Evolutionary conservation across 768 basidiomycete species (phyloP), one percentile per base, ranked within the genome.

Genomic region (Lactarius psammicola): DNA sequence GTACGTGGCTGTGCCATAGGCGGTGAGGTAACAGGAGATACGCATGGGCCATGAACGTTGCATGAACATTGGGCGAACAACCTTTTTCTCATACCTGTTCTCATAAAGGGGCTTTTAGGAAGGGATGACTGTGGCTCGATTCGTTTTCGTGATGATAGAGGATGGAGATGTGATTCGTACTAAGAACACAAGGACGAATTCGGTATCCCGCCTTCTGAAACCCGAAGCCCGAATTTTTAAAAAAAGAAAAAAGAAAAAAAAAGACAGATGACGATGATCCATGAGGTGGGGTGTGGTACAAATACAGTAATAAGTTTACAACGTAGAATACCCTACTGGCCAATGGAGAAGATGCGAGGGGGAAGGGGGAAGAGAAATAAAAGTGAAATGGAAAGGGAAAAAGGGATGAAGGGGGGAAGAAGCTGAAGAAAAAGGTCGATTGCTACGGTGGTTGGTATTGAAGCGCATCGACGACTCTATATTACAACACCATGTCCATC

Each of bases 291-390:
- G 40, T 38, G 20, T 54, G 30, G 61, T 59, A 63, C 60, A 38
- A 64, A 67, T 49, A 59, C 65, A 28, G 42, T 38, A 40, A 60
- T 65, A n/a, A 62, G 63, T 15, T 70, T 72, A 59, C 63, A 67
- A 0, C 46, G 49, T 61, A 31, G n/a, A 38, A 57, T 57, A 56
- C 7, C 18, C 4, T 28, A 56, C 46, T 42, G 18, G 42, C 26
- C 46, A 30, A 53, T 34, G 10, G 18, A 17, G 30, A 33, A 15
- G 13, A n/a, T n/a, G n/a, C n/a, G 18, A 34, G 17, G 15, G 23
- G 23, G 1, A 26, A 11, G 23, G 46, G n/a, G 11, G 10, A n/a
- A 49, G 23, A 23, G 15, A 26, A 51, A 51, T 6, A 40, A 18
- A 15, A 26, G 13, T 0, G 26, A 23, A 11, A 49, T 49, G 49